phyloP scores from a whole-genome alignment of 768 basidiomycete species.

The Pholiota microspora region DNA sequence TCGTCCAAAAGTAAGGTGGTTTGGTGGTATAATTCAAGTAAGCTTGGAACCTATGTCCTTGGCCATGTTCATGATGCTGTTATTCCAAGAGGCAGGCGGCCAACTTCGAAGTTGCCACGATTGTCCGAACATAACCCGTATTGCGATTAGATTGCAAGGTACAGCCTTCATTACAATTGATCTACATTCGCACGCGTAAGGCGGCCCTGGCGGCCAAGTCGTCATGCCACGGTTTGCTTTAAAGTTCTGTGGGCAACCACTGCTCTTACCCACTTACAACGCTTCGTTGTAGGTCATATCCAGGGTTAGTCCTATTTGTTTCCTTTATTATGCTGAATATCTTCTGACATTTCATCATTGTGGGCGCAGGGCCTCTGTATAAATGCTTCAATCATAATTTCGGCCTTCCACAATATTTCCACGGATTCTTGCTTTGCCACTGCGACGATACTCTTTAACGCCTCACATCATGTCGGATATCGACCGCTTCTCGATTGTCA shows the following conservation, averaged over 20 bases:
- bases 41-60: neutral
- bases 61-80: neutral
- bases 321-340: neutral
- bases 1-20: neutral
- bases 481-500: conserved; percentile 46
- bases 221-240: neutral
- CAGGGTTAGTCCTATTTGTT: neutral
- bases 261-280: neutral
- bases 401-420: neutral
- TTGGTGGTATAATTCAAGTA: neutral
- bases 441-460: neutral
- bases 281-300: neutral
- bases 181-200: neutral
- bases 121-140: neutral
- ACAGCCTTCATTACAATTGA: neutral
- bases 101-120: no score
- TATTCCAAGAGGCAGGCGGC: neutral
- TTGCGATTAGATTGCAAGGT: neutral
- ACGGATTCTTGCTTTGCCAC: neutral
- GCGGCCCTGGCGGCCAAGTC: neutral
- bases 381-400: neutral
- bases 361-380: neutral
- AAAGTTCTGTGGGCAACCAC: no score
- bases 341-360: neutral
- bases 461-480: conserved; percentile 34